Conservation (phyloP, 345 rosid species). For the Eucalyptus albens region DNA sequence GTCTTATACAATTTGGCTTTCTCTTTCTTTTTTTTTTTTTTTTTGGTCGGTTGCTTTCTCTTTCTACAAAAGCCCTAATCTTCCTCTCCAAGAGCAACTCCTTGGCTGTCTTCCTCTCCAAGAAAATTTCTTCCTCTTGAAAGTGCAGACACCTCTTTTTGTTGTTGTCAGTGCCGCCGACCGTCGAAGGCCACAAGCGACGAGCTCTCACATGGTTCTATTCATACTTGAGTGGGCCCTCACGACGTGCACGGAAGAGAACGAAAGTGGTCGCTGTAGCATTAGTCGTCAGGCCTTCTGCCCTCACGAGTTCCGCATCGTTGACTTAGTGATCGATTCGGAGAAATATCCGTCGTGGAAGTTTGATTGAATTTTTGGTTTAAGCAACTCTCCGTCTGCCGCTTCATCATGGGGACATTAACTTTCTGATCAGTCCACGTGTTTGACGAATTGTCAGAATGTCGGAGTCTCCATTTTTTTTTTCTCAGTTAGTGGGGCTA, state of each 20-base stretch:
- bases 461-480: background rate
- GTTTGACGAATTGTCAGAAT: background rate
- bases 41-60: background rate
- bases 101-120: background rate
- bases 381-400: background rate
- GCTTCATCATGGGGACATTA: background rate
- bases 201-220: background rate
- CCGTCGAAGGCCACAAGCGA: too few species aligned
- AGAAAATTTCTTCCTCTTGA: background rate
- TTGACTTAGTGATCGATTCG: background rate
- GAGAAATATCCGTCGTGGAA: background rate
- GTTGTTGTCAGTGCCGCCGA: background rate
- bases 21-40: too few species aligned
- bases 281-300: background rate
- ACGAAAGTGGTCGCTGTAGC: background rate
- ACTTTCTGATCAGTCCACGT: background rate
- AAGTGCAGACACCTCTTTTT: background rate
- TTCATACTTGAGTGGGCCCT: background rate
- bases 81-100: background rate
- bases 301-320: background rate
- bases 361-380: background rate
- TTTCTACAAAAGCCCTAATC: background rate
- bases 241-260: background rate
- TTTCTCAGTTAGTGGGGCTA: background rate
- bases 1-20: background rate